Percentiles rank a stretch among this genome's conserved stretches.
Conservation (phyloP, 192 early-diverging fungal species). For the Gamsiella multidivaricata region DNA sequence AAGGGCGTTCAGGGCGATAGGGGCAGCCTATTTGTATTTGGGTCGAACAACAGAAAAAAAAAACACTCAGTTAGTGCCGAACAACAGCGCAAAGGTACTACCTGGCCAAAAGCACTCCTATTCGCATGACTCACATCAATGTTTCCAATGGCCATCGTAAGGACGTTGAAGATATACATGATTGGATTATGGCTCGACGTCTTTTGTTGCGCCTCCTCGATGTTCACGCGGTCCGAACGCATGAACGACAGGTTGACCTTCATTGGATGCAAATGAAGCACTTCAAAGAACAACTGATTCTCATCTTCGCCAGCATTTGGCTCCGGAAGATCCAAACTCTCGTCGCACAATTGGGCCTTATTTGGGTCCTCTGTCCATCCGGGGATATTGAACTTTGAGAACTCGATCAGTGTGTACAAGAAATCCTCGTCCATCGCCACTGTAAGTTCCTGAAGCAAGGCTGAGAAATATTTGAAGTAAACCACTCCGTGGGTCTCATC, state of each 20-base stretch:
- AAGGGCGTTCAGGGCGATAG: slow-evolving; percentile 89
- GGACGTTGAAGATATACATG: slow-evolving; percentile 81
- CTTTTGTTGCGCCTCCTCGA: slow-evolving; percentile 67
- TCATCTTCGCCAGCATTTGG: slow-evolving; percentile 74
- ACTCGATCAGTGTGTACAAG: slow-evolving; percentile 85
- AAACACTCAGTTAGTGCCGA: neutral
- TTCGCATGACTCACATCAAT: slow-evolving; percentile 90
- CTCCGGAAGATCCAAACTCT: slow-evolving; percentile 75
- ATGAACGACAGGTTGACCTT: slow-evolving; percentile 97
- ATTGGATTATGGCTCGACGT: slow-evolving; percentile 60
- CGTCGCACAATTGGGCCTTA: slow-evolving; percentile 58
- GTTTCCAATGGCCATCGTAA: slow-evolving; percentile 98
- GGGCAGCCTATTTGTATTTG: slow-evolving; percentile 72
- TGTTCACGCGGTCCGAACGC: slow-evolving; percentile 75
- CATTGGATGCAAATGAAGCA: slow-evolving; percentile 92
- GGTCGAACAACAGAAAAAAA: neutral
- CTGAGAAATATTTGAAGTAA: slow-evolving; percentile 94
- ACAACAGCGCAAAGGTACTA: too few relatives aligned
- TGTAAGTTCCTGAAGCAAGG: slow-evolving; percentile 92
- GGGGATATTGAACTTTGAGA: slow-evolving; percentile 80
- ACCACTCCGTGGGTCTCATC: slow-evolving; percentile 94
- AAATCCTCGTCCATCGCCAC: slow-evolving; percentile 96
- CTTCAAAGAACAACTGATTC: slow-evolving; percentile 91
- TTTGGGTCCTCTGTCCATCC: slow-evolving; percentile 63
- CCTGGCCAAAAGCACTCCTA: too few relatives aligned